Percentiles rank a stretch among this genome's conserved stretches.
phyloP scores from a whole-genome alignment of 305 asterid genomes.

The Fraxinus greggii region DNA sequence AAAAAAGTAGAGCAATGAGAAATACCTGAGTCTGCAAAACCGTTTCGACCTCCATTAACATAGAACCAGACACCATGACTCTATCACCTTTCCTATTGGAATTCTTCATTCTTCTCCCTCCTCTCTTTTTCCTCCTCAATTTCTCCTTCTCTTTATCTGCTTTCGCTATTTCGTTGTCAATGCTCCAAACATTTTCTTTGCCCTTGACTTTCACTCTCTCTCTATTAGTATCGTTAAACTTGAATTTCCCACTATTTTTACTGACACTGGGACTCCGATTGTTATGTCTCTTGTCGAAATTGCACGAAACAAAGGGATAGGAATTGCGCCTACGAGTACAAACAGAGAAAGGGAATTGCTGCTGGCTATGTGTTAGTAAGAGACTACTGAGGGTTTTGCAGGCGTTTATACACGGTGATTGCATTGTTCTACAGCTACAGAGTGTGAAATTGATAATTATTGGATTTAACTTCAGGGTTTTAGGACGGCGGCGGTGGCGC shows the following conservation, averaged over 20 bases:
- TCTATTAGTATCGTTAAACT: constrained; percentile 22
- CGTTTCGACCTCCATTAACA: constrained; percentile 81
- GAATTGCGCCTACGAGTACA: constrained; percentile 31
- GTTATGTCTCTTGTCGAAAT: constrained; percentile 21
- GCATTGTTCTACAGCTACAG: constrained; percentile 32
- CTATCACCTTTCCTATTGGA: constrained; percentile 46
- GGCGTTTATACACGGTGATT: constrained; percentile 46
- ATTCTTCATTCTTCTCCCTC: constrained; percentile 58
- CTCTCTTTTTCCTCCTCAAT: constrained; percentile 43
- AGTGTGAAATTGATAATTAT: not conserved
- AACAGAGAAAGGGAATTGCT: constrained; percentile 24
- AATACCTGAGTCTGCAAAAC: constrained; percentile 90
- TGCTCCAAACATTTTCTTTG: constrained; percentile 90
- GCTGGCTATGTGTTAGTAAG: constrained; percentile 24
- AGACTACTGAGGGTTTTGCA: constrained; percentile 41
- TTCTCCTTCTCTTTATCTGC: constrained; percentile 36
- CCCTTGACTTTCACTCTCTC: constrained; percentile 51
- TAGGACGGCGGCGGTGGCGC: not conserved
- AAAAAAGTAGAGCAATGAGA: not conserved
- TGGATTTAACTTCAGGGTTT: not conserved
- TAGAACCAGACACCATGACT: constrained; percentile 73
- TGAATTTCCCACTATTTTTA: constrained; percentile 14
- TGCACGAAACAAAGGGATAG: constrained; percentile 50
- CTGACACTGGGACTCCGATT: constrained; percentile 14
- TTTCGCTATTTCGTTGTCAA: constrained; percentile 67